Evolutionary conservation across 177 flowering plant genomes (phyloP).

Genomic region (Telopea speciosissima): DNA sequence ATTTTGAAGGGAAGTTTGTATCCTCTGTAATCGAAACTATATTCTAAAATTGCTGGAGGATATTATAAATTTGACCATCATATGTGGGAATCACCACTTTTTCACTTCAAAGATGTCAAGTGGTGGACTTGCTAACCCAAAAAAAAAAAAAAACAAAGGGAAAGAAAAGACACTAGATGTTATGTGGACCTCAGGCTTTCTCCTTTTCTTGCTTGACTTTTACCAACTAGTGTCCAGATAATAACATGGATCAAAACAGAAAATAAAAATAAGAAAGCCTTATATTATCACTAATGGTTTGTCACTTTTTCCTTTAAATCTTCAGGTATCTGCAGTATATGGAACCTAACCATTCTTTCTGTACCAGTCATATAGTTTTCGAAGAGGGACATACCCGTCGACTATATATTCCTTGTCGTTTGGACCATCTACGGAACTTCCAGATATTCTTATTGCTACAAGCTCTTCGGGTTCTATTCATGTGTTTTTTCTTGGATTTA

Average conservation of each 20-base stretch:
- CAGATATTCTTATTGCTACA: slow-evolving; percentile 74
- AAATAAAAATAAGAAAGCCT: not conserved
- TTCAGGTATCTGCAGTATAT: slow-evolving; percentile 5
- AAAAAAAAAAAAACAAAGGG: too few relatives aligned
- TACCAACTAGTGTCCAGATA: slow-evolving; percentile 2
- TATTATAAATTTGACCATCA: not conserved
- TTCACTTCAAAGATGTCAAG: not conserved
- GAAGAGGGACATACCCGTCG: slow-evolving; percentile 86
- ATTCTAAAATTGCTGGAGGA: not conserved
- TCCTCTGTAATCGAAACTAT: too few relatives aligned
- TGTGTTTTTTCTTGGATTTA: slow-evolving; percentile 55
- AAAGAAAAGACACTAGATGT: not conserved
- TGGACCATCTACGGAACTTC: slow-evolving; percentile 66
- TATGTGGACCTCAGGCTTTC: not conserved
- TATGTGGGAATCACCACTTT: not conserved
- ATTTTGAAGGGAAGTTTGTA: too few relatives aligned
- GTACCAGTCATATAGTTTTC: slow-evolving; percentile 79
- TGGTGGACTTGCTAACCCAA: too few relatives aligned
- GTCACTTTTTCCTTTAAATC: slow-evolving; percentile 5
- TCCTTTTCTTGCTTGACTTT: not conserved
- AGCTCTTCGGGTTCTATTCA: slow-evolving; percentile 91
- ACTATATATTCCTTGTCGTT: slow-evolving; percentile 81
- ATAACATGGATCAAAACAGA: not conserved
- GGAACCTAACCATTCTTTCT: slow-evolving; percentile 19
- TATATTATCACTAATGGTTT: not conserved